Evolutionary conservation across 805 yeast genomes (phyloP).

Genomic region (Suhomyces kilbournensis): DNA sequence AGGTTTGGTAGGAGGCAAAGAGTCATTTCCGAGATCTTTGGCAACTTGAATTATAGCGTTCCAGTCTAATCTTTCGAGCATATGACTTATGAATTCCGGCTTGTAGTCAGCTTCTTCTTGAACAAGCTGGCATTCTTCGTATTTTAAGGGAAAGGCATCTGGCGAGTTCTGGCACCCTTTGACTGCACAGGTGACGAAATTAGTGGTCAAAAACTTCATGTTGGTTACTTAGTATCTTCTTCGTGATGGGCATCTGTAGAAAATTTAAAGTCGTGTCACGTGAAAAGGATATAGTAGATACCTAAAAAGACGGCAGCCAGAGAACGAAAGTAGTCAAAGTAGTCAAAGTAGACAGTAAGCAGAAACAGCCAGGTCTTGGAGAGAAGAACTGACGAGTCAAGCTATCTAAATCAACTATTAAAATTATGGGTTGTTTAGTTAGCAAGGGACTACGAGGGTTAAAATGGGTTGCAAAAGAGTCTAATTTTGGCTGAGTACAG

Average conservation of each 20-base stretch:
- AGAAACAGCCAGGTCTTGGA: too few relatives aligned
- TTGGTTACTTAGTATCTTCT: not conserved
- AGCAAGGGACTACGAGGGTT: too few relatives aligned
- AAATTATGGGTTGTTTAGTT: too few relatives aligned
- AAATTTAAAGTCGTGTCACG: not conserved
- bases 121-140: constrained; percentile 62
- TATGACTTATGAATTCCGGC: constrained; percentile 71
- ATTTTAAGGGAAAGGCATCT: constrained; percentile 78
- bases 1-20: constrained; percentile 50
- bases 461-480: too few relatives aligned
- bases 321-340: not conserved
- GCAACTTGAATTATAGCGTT: constrained; percentile 77
- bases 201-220: constrained; percentile 96
- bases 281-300: not conserved
- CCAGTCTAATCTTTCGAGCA: constrained; percentile 88
- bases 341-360: too few relatives aligned
- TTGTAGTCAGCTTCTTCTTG: constrained; percentile 80
- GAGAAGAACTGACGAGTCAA: too few relatives aligned
- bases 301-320: not conserved
- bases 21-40: constrained; percentile 47
- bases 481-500: too few relatives aligned
- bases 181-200: constrained; percentile 92
- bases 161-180: constrained; percentile 71
- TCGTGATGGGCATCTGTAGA: constrained; percentile 1
- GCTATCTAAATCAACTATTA: too few relatives aligned